Evolutionary conservation across 2,329 filamentous ascomycete genomes (phyloP), one percentile per base, ranked within the genome.

Genomic region (Penicillium sp.): DNA sequence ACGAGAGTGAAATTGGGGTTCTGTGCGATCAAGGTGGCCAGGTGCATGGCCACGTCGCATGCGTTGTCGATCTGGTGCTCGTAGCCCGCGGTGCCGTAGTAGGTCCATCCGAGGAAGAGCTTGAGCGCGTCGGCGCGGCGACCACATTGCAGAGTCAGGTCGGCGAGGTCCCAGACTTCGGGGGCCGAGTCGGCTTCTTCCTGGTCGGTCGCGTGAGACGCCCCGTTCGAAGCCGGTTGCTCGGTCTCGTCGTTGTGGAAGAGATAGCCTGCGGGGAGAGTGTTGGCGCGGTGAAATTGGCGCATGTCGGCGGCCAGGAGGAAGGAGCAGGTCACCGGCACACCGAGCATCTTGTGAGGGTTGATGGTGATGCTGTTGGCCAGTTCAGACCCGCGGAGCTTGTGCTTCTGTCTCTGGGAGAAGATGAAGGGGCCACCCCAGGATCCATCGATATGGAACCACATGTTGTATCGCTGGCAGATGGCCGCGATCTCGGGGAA

Each of bases 311-410:
- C 79, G 0, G 82, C 84, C 9, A 98, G 78, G 4, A 98, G 78
- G 73, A 95, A 96, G 0, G 86, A 90, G 72, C 90, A 97, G 0
- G 90, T 95, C 36, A 94, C 74, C 0, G 93, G 91, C 3, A 89
- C 87, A 49, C 88, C 88, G 64, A 97, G 80, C 93, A 97, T 97
- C 73, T 97, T 97, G 73, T 98, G 93, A 48, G 93, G 90, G 68
- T 95, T 97, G 46, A 95, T 80, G 2, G 90, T 88, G 35, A 97
- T 75, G 11, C 83, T 88, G 68, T 96, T 80, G 8, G 90, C 93
- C 36, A 85, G 76, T 39, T 90, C 77, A 2, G 79, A 75, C 11
- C 91, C 91, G 1, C 73, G 67, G 8, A 97, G 73, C 63, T 89
- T 87, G 46, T 72, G 59, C 39, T 73, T 73, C 38, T 86, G 84